phyloP scores from a whole-genome alignment of 148 eudicot genomes.

The Arbutus unedo region DNA sequence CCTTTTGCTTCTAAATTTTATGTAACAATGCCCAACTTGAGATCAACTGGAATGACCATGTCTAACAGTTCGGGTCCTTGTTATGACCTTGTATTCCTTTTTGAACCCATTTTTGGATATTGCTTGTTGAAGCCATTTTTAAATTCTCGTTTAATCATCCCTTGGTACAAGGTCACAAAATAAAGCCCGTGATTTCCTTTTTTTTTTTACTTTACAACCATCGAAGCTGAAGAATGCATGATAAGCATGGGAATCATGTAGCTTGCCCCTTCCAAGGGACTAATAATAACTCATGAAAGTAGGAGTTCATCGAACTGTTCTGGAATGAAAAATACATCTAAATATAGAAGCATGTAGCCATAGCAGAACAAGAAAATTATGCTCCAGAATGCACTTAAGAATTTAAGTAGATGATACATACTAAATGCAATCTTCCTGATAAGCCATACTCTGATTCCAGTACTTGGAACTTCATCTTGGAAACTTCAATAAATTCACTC shows the following conservation, averaged over 20 bases:
- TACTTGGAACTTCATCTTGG: constrained; percentile 38
- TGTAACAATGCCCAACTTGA: background rate
- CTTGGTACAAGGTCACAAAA: background rate
- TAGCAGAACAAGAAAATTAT: background rate
- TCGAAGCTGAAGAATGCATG: background rate
- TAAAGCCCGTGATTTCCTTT: background rate
- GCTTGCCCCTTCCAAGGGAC: background rate
- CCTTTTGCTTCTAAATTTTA: background rate
- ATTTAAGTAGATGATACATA: constrained; percentile 32
- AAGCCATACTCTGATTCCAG: constrained; percentile 59
- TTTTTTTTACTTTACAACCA: background rate
- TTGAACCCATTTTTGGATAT: background rate
- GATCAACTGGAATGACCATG: background rate
- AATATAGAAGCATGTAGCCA: background rate
- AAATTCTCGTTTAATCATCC: background rate
- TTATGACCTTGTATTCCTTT: background rate
- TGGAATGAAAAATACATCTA: background rate
- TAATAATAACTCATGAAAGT: background rate
- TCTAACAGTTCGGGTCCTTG: background rate
- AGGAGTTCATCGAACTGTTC: background rate
- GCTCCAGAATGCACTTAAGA: constrained; percentile 3
- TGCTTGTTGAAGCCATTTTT: background rate
- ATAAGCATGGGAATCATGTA: background rate
- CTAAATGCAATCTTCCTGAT: constrained; percentile 49
- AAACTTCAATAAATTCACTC: constrained; percentile 48